phyloP scores from a whole-genome alignment of 495 filamentous ascomycete genomes.

The Parathielavia hyrcaniae region DNA sequence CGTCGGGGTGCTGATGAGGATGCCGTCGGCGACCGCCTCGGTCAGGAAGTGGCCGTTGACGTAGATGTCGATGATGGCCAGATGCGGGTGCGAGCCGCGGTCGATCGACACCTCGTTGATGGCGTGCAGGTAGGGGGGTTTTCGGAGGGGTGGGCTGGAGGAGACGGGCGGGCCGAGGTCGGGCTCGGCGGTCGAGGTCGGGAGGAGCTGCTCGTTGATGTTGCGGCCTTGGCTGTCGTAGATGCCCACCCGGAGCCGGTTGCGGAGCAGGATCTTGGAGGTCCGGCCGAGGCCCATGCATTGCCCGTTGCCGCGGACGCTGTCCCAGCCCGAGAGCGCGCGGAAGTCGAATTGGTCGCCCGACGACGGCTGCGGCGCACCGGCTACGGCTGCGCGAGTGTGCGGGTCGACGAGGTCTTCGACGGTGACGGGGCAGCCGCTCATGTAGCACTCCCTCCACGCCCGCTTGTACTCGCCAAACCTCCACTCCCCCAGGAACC shows the following conservation, averaged over 20 bases:
- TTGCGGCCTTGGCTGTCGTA: constrained; percentile 57
- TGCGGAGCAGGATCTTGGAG: constrained; percentile 75
- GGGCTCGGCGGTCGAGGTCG: constrained; percentile 40
- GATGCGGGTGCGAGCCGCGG: constrained; percentile 79
- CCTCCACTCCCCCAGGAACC: constrained; percentile 95
- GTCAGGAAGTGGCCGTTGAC: constrained; percentile 81
- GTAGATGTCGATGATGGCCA: constrained; percentile 82
- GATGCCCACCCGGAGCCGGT: constrained; percentile 76
- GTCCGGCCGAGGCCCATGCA: constrained; percentile 68
- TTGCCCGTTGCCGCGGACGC: constrained; percentile 73
- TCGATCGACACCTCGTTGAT: constrained; percentile 96
- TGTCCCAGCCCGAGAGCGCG: constrained; percentile 51
- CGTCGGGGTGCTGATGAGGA: constrained; percentile 88
- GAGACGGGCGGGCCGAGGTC: constrained; percentile 31
- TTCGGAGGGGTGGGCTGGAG: background rate
- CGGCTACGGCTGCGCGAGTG: constrained; percentile 33
- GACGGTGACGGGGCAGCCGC: constrained; percentile 57
- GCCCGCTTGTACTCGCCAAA: constrained; percentile 85
- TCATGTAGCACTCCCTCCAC: constrained; percentile 90
- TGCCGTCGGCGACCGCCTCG: constrained; percentile 87
- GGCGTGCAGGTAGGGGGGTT: constrained; percentile 57
- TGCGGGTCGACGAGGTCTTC: constrained; percentile 42
- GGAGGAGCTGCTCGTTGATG: constrained; percentile 44
- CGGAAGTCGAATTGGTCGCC: constrained; percentile 6
- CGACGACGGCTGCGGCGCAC: constrained; percentile 15